Evolutionary conservation across 2,329 filamentous ascomycete species (phyloP).

Genomic region (Penicillium sclerotiorum): DNA sequence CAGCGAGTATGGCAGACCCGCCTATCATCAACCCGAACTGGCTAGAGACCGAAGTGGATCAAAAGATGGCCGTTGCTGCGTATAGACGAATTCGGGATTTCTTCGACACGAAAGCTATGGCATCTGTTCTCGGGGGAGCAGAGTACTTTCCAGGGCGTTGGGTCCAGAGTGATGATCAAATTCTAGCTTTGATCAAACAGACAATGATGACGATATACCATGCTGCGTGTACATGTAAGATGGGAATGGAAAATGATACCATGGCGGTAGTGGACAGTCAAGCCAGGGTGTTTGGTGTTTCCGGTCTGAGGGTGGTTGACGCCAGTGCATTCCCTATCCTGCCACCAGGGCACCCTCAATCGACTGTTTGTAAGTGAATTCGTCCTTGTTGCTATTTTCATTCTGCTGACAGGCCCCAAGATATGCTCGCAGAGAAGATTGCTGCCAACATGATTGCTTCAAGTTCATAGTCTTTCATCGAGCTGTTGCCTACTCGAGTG

Average conservation of each 20-base stretch:
- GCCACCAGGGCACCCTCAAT: conserved; percentile 47
- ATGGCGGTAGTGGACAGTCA: conserved; percentile 38
- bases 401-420: conserved; percentile 18
- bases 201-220: conserved; percentile 36
- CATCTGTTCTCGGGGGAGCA: conserved; percentile 33
- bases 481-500: background rate
- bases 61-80: conserved; percentile 47
- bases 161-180: conserved; percentile 46
- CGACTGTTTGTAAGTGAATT: conserved; percentile 39
- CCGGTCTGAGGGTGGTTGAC: conserved; percentile 40
- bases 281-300: conserved; percentile 36
- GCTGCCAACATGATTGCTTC: conserved; percentile 31
- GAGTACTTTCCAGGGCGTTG: conserved; percentile 44
- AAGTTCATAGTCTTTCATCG: background rate
- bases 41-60: conserved; percentile 47
- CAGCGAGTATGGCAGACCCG: conserved; percentile 30
- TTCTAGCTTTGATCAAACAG: conserved; percentile 40
- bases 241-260: conserved; percentile 29
- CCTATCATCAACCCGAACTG: conserved; percentile 54
- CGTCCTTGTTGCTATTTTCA: background rate
- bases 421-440: conserved; percentile 50
- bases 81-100: conserved; percentile 48
- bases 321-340: conserved; percentile 41
- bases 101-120: conserved; percentile 32
- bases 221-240: conserved; percentile 36